These are phyloP conservation scores for Arxiozyma bovina DNA, from an alignment of 1,139 yeast species.

Conservation along the genomic window DNA sequence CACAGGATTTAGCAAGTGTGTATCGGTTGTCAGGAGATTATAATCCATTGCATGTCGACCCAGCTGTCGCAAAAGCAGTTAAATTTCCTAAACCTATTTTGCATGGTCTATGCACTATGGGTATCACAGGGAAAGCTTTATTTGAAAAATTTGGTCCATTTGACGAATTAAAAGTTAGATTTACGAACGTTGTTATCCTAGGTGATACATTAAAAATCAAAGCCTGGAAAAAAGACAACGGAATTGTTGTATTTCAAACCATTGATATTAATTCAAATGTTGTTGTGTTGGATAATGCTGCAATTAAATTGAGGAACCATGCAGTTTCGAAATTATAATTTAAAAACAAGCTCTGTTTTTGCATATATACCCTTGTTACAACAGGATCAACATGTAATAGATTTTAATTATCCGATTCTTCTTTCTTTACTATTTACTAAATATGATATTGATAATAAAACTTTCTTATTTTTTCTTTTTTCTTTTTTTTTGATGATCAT, in stretches of 20 bases:
- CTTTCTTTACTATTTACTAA: background rate
- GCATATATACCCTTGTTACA: background rate
- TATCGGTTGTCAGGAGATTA: constrained; percentile 90
- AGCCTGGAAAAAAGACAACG: constrained; percentile 75
- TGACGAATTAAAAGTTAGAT: constrained; percentile 82
- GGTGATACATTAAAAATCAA: constrained; percentile 78
- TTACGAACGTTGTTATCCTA: constrained; percentile 91
- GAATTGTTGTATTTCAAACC: constrained; percentile 70
- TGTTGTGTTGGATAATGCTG: constrained; percentile 81
- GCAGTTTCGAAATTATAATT: constrained; percentile 20
- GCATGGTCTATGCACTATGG: constrained; percentile 88
- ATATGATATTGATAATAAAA: background rate
- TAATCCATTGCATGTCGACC: constrained; percentile 94
- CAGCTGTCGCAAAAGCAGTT: constrained; percentile 80
- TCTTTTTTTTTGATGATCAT: no score
- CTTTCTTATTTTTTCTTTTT: no score
- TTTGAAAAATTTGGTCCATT: constrained; percentile 74
- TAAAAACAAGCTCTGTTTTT: background rate
- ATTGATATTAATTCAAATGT: constrained; percentile 71
- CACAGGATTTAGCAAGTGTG: constrained; percentile 73
- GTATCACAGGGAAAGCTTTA: constrained; percentile 69
- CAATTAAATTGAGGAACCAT: constrained; percentile 48
- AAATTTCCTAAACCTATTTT: constrained; percentile 80
- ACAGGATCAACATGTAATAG: no score
- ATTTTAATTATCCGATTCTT: constrained; percentile 29